Base-by-base conservation (phyloP, 2,329 filamentous ascomycete species). In the Fusarium nodosum region DNA sequence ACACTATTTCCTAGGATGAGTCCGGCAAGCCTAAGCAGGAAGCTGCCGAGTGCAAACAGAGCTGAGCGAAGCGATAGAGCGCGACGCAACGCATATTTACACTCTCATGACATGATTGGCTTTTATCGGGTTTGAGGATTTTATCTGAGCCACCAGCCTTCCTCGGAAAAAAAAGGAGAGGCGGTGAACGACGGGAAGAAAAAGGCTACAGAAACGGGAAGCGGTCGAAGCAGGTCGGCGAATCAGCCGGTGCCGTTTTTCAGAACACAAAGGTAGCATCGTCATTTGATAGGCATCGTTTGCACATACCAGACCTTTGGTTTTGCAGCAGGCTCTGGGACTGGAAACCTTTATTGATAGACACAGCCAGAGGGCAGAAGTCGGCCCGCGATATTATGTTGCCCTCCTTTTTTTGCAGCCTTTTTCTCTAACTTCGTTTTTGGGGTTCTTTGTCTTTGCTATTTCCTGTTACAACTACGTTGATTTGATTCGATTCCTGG, bases 21-120 rank as follows among this genome's bases (percentile, higher is more conserved):
- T 89, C 89, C 71, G 90, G 91, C 74, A 97, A 95, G 87, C 93
- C 94, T 62, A 97, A 97, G 87, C 93, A 96, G 84, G 93, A 97
- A 83, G 90, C 93, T 73, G 93, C 94, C 73, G 94, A 97, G 85
- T 97, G 94, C 90, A 97, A 97, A 87, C 93, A 97, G 84, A 97
- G 93, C 84, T 97, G 88, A 86, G 82, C 64, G 67, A 56, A 61
- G 52, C 51, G 66, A 81, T 74, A 81, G 84, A 71, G 85, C 54
- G 50, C 59, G 44, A 68, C 64, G 69, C 44, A 52, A 55, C 50
- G 55, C 61, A 68, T 61, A 59, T 59, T 64, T 54, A 60, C 53
- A 63, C 58, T 73, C 61, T 73, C 60, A 74, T 73, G 69, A 73
- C 60, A 75, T 71, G 71, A 74, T 72, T 67, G 71, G 60, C 56